A percentile compares a stretch with the other conserved stretches of the same genome.
Conservation (phyloP, 331 rosid species). For the Malus hybrid region DNA sequence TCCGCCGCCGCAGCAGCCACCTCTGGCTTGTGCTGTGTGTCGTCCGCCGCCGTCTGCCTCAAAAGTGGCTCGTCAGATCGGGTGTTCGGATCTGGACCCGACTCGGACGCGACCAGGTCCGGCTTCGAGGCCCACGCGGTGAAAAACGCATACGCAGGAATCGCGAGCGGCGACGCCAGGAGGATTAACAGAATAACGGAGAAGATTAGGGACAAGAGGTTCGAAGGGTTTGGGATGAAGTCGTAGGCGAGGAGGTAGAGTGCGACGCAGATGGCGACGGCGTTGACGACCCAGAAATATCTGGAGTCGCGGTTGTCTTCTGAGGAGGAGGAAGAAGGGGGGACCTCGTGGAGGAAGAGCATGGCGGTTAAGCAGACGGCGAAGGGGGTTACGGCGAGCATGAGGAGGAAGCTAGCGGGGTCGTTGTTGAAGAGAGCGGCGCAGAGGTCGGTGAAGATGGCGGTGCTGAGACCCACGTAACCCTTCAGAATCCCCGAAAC, state of each 20-base stretch:
- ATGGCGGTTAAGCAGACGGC: slow-evolving; percentile 62
- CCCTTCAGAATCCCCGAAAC: slow-evolving; percentile 90
- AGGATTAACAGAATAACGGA: slow-evolving; percentile 39
- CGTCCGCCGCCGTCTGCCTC: background rate
- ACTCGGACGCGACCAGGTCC: background rate
- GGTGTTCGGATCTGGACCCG: slow-evolving; percentile 18
- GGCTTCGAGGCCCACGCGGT: background rate
- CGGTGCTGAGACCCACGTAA: slow-evolving; percentile 83
- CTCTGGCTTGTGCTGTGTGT: background rate
- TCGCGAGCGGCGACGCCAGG: slow-evolving; percentile 50
- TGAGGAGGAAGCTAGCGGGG: slow-evolving; percentile 57
- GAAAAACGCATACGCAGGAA: slow-evolving; percentile 43
- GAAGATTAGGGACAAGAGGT: slow-evolving; percentile 35
- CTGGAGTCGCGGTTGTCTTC: slow-evolving; percentile 42
- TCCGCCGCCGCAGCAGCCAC: background rate
- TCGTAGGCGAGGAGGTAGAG: slow-evolving; percentile 49
- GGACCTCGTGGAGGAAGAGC: slow-evolving; percentile 68
- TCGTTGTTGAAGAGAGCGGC: slow-evolving; percentile 54
- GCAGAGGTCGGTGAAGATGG: slow-evolving; percentile 79
- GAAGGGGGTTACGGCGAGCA: slow-evolving; percentile 64
- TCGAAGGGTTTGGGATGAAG: slow-evolving; percentile 43
- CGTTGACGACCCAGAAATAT: slow-evolving; percentile 55
- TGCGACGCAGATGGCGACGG: slow-evolving; percentile 59
- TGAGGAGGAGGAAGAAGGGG: slow-evolving; percentile 27
- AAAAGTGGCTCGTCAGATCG: slow-evolving; percentile 38